Evolutionary conservation across 2,329 filamentous ascomycete genomes (phyloP).

Genomic region (Mariannaea elegans): DNA sequence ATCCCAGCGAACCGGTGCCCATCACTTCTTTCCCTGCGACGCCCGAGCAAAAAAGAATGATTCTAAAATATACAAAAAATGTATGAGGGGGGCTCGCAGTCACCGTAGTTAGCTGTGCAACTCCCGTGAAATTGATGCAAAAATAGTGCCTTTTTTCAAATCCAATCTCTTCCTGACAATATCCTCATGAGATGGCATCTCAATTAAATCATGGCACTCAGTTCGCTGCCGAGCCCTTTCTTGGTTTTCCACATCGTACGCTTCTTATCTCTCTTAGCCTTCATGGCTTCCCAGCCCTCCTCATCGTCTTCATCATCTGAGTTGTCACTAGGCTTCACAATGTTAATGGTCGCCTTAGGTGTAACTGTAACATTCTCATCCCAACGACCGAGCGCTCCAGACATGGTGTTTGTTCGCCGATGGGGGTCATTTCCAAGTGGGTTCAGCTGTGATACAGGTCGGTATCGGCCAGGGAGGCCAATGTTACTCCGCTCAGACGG

Average conservation of each 20-base stretch:
- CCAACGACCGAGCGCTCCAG: constrained; percentile 43
- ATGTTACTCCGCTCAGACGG: constrained; percentile 96
- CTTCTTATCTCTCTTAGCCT: constrained; percentile 74
- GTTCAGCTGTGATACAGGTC: constrained; percentile 78
- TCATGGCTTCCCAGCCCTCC: constrained; percentile 75
- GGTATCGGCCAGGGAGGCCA: constrained; percentile 87
- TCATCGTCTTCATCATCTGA: constrained; percentile 67
- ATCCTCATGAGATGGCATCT: constrained; percentile 25
- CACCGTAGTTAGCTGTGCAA: constrained; percentile 29
- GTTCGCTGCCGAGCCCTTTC: constrained; percentile 60
- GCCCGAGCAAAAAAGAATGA: constrained; percentile 38
- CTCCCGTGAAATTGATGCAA: constrained; percentile 39
- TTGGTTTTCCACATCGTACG: constrained; percentile 71
- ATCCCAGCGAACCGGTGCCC: constrained; percentile 34
- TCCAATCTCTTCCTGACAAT: constrained; percentile 40
- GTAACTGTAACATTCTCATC: constrained; percentile 40
- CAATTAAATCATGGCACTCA: constrained; percentile 57
- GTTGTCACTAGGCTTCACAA: constrained; percentile 49
- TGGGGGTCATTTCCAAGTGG: constrained; percentile 41
- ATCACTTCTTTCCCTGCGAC: constrained; percentile 41
- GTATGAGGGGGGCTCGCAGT: constrained; percentile 24
- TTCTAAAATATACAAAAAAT: constrained; percentile 44
- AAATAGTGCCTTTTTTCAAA: constrained; percentile 37
- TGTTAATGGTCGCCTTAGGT: constrained; percentile 48
- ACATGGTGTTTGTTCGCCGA: constrained; percentile 47